Evolutionary conservation across 2,329 filamentous ascomycete species (phyloP).

Genomic region (Aspergillus phoenicis): DNA sequence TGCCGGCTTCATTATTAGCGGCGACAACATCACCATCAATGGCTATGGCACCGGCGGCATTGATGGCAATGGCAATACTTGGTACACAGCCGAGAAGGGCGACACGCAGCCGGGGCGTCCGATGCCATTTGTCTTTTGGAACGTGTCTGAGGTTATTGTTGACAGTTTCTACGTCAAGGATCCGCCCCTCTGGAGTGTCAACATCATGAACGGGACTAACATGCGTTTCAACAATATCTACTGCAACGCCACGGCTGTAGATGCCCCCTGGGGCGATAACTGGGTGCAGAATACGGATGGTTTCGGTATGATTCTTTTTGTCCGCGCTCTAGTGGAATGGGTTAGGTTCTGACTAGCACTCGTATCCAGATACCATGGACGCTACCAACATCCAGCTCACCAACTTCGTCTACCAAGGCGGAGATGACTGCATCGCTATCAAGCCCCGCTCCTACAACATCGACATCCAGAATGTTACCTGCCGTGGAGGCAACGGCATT

Average conservation of each 20-base stretch:
- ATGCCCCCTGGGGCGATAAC: constrained; percentile 55
- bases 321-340: too few species aligned
- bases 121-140: constrained; percentile 63
- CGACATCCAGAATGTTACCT: constrained; percentile 56
- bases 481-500: constrained; percentile 56
- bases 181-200: constrained; percentile 57
- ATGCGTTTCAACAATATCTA: constrained; percentile 56
- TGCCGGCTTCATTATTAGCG: constrained; percentile 57
- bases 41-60: constrained; percentile 58
- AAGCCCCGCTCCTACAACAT: constrained; percentile 66
- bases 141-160: constrained; percentile 58
- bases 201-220: constrained; percentile 61
- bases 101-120: constrained; percentile 54
- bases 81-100: constrained; percentile 55
- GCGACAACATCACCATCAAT: constrained; percentile 54
- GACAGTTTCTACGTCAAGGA: constrained; percentile 56
- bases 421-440: constrained; percentile 63
- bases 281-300: constrained; percentile 63
- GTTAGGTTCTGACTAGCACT: background rate
- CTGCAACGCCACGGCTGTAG: constrained; percentile 53
- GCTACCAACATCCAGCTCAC: constrained; percentile 52
- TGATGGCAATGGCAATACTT: constrained; percentile 57
- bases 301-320: constrained; percentile 40
- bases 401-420: constrained; percentile 58
- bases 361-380: constrained; percentile 56